These are phyloP conservation scores for Neurospora pannonica DNA, from an alignment of 495 filamentous ascomycete genomes.

Conservation along the genomic window DNA sequence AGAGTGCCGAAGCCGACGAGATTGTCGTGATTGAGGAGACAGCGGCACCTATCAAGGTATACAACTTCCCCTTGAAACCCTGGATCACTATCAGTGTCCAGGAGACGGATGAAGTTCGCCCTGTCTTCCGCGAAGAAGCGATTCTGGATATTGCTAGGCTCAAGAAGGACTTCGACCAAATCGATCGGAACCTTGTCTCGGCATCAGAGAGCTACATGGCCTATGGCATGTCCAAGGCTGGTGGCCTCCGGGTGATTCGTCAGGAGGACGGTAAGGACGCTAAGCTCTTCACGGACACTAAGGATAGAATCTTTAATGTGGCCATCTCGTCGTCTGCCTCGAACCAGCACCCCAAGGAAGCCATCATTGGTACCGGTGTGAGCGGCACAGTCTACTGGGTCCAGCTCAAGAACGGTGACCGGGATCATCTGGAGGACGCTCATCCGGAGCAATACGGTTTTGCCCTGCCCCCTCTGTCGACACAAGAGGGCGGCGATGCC, in stretches of 20 bases:
- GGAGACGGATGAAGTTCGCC: slow-evolving; percentile 36
- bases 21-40: slow-evolving; percentile 61
- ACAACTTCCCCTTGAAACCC: slow-evolving; percentile 91
- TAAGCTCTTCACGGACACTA: slow-evolving; percentile 76
- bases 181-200: slow-evolving; percentile 83
- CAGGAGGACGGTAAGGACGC: slow-evolving; percentile 88
- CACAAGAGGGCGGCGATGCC: slow-evolving; percentile 60
- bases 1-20: slow-evolving; percentile 64
- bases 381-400: slow-evolving; percentile 94
- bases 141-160: slow-evolving; percentile 84
- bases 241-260: slow-evolving; percentile 82
- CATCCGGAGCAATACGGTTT: slow-evolving; percentile 67
- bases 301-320: slow-evolving; percentile 92
- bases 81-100: slow-evolving; percentile 70
- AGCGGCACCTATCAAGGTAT: slow-evolving; percentile 60
- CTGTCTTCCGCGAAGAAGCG: slow-evolving; percentile 56
- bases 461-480: slow-evolving; percentile 68
- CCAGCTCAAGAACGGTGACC: slow-evolving; percentile 56
- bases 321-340: slow-evolving; percentile 56
- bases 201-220: slow-evolving; percentile 88
- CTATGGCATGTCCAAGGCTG: slow-evolving; percentile 84
- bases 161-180: slow-evolving; percentile 95
- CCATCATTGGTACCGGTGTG: slow-evolving; percentile 83
- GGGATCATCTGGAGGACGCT: slow-evolving; percentile 64
- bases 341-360: slow-evolving; percentile 49